These are phyloP conservation scores for Luzula sylvatica DNA, from an alignment of 176 grass and related monocot species.

Conservation along the genomic window DNA sequence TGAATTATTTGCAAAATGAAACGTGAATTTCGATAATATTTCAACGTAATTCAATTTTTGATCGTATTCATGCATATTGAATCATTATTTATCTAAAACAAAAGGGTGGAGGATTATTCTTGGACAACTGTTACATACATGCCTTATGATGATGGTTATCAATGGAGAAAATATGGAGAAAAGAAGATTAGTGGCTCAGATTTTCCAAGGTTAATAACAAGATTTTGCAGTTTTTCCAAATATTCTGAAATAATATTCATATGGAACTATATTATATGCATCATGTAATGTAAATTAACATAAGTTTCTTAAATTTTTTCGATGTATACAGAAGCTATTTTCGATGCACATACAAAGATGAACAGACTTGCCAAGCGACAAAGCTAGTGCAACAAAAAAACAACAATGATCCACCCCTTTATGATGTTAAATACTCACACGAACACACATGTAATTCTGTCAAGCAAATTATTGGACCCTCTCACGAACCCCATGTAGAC, in stretches of 20 bases:
- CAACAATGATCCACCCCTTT: background rate
- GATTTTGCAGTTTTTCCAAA: background rate
- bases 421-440: constrained; percentile 9
- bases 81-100: background rate
- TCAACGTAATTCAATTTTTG: no score
- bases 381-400: constrained; percentile 9
- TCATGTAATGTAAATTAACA: background rate
- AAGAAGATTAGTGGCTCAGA: constrained; percentile 62
- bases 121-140: constrained; percentile 39
- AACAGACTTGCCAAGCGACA: constrained; percentile 10
- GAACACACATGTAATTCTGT: constrained; percentile 8
- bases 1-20: background rate
- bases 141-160: constrained; percentile 63
- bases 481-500: background rate
- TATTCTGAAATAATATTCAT: background rate
- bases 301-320: background rate
- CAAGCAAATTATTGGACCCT: background rate
- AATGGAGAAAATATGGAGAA: constrained; percentile 92
- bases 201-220: constrained; percentile 67
- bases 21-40: background rate
- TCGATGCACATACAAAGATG: constrained; percentile 18
- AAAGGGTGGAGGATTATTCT: constrained; percentile 34
- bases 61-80: background rate
- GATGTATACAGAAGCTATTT: constrained; percentile 12
- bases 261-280: background rate